These are phyloP conservation scores for Dryadomyces quercivorus DNA, from an alignment of 2,329 filamentous ascomycete genomes.

Conservation along the genomic window DNA sequence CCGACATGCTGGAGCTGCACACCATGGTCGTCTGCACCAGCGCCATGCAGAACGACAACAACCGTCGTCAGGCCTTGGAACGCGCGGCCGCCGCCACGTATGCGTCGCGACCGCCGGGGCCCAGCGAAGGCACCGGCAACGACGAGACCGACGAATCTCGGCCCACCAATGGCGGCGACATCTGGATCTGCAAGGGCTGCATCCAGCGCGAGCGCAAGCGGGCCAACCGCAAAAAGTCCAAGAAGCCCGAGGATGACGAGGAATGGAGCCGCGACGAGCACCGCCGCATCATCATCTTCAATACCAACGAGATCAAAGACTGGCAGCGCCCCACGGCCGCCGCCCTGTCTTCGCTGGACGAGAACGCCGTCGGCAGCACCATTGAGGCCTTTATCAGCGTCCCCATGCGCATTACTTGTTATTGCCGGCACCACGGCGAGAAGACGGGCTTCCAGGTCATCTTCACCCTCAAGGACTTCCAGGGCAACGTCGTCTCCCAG, in stretches of 20 bases:
- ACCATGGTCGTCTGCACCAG: constrained; percentile 84
- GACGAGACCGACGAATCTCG: constrained; percentile 54
- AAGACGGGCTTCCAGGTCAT: constrained; percentile 89
- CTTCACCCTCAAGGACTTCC: constrained; percentile 80
- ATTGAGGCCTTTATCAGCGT: constrained; percentile 47
- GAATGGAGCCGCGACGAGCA: constrained; percentile 72
- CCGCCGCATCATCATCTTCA: constrained; percentile 79
- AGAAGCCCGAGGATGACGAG: constrained; percentile 86
- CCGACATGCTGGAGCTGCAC: constrained; percentile 68
- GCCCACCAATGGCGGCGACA: constrained; percentile 81
- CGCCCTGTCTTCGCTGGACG: constrained; percentile 13
- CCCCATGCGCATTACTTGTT: constrained; percentile 94
- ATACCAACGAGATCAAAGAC: constrained; percentile 75
- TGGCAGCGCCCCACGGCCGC: constrained; percentile 50
- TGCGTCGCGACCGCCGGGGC: constrained; percentile 15
- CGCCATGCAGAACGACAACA: constrained; percentile 65
- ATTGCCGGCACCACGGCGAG: constrained; percentile 89
- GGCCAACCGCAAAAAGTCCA: constrained; percentile 82
- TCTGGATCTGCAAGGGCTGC: constrained; percentile 84
- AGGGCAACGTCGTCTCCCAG: constrained; percentile 68
- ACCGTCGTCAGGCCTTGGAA: constrained; percentile 55
- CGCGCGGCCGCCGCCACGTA: constrained; percentile 35
- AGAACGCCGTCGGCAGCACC: constrained; percentile 20
- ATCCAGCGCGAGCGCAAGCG: constrained; percentile 85
- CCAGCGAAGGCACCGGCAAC: constrained; percentile 19